A percentile compares a stretch with the other conserved stretches of the same genome.
Conservation (phyloP, 148 eudicot species). For the Pharnaceum exiguum region DNA sequence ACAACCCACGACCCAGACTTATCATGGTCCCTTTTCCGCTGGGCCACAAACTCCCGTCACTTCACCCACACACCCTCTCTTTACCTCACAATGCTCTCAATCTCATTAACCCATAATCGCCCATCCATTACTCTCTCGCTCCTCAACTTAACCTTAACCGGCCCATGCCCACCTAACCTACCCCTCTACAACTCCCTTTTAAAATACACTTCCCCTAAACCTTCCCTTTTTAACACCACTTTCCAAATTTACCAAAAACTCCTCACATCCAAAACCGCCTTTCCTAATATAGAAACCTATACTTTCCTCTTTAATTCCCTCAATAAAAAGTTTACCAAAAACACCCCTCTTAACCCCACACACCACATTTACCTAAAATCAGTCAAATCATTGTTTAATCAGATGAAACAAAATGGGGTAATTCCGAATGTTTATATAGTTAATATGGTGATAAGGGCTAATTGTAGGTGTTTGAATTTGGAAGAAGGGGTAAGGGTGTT, state of each 20-base stretch:
- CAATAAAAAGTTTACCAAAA: slow-evolving; percentile 55
- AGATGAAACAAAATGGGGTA: slow-evolving; percentile 81
- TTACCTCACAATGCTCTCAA: slow-evolving; percentile 67
- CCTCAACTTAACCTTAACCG: slow-evolving; percentile 73
- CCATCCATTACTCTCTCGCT: slow-evolving; percentile 55
- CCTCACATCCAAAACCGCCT: slow-evolving; percentile 28
- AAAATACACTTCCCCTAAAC: slow-evolving; percentile 53
- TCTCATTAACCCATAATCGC: slow-evolving; percentile 36
- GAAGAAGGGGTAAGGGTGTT: slow-evolving; percentile 78
- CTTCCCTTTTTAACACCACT: slow-evolving; percentile 52
- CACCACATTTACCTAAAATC: slow-evolving; percentile 65
- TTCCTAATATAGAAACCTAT: slow-evolving; percentile 71
- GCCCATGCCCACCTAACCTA: slow-evolving; percentile 52
- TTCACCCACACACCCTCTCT: slow-evolving; percentile 63
- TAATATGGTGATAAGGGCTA: slow-evolving; percentile 85
- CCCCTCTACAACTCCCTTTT: slow-evolving; percentile 66
- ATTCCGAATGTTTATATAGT: slow-evolving; percentile 62
- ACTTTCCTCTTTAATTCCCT: slow-evolving; percentile 46
- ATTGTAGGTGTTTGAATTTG: slow-evolving; percentile 56
- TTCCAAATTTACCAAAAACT: slow-evolving; percentile 78
- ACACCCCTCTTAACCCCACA: too few relatives aligned
- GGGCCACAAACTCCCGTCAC: slow-evolving; percentile 69
- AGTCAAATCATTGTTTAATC: slow-evolving; percentile 56
- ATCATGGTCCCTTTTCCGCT: slow-evolving; percentile 86
- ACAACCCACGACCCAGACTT: slow-evolving; percentile 76